Percentiles rank a stretch among this genome's conserved stretches.
Evolutionary conservation across 2,329 filamentous ascomycete species (phyloP).

Genomic region (Tetracladium maxilliforme): DNA sequence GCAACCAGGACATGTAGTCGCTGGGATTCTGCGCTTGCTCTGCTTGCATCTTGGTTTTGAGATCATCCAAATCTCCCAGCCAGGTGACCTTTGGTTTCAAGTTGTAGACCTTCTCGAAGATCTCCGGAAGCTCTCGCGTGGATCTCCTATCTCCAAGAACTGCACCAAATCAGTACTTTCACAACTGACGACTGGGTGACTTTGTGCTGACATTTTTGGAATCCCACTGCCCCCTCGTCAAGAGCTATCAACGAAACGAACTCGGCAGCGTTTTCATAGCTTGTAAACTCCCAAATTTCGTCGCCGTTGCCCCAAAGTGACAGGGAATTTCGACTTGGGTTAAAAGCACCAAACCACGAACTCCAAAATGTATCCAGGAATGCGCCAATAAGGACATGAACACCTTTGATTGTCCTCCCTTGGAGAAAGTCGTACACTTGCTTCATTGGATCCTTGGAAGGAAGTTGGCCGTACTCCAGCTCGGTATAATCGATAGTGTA

Average conservation of each 20-base stretch:
- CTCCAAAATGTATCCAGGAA: constrained; percentile 19
- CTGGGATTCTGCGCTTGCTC: constrained; percentile 3
- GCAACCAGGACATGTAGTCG: too few species aligned
- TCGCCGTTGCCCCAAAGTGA: constrained; percentile 21
- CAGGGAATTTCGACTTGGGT: too few species aligned
- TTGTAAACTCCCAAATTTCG: constrained; percentile 20
- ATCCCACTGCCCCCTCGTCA: constrained; percentile 9
- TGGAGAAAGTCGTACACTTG: constrained; percentile 21
- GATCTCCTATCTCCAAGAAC: constrained; percentile 17
- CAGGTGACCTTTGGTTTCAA: constrained; percentile 8
- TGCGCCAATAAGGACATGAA: constrained; percentile 22
- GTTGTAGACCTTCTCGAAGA: constrained; percentile 12
- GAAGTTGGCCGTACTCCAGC: constrained; percentile 18
- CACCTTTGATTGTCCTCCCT: constrained; percentile 18
- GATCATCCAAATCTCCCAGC: constrained; percentile 12
- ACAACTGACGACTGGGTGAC: too few species aligned
- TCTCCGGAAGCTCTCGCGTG: constrained; percentile 10
- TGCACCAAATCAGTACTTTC: constrained; percentile 10
- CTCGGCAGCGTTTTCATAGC: constrained; percentile 19
- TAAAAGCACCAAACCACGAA: constrained; percentile 13
- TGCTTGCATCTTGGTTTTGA: constrained; percentile 12
- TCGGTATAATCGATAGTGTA: constrained; percentile 23
- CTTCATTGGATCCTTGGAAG: constrained; percentile 23
- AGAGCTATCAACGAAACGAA: constrained; percentile 16
- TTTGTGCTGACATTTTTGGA: constrained; percentile 9